A percentile compares a stretch with the other conserved stretches of the same genome.
phyloP scores from a whole-genome alignment of 305 asterid species.

The Plantago coronopus region DNA sequence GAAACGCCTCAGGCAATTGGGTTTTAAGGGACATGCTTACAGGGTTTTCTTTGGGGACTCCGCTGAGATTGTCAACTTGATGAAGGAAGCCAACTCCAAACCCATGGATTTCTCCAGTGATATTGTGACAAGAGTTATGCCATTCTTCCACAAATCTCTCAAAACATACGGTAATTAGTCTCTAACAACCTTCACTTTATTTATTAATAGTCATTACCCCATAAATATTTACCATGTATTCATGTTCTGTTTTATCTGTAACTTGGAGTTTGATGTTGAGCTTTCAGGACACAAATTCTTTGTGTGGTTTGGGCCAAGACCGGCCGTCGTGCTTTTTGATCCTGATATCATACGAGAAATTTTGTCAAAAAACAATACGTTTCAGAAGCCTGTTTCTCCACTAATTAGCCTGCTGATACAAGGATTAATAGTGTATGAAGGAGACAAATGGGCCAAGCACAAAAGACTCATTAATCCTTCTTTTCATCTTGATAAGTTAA shows the following conservation, averaged over 20 bases:
- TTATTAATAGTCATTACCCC: too few species aligned
- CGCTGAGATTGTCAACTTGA: background rate
- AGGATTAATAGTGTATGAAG: constrained; percentile 38
- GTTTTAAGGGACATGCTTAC: background rate
- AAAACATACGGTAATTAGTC: background rate
- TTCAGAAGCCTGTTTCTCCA: constrained; percentile 31
- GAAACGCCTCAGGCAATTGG: background rate
- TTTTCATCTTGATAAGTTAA: constrained; percentile 48
- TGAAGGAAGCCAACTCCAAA: background rate
- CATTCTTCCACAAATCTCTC: background rate
- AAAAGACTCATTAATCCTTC: constrained; percentile 47
- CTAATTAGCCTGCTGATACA: constrained; percentile 31
- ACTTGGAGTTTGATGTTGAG: background rate
- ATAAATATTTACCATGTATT: too few species aligned
- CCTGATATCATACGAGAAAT: constrained; percentile 45
- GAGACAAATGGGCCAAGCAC: constrained; percentile 52
- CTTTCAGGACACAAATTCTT: constrained; percentile 35
- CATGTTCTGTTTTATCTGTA: background rate
- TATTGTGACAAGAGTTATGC: constrained; percentile 1
- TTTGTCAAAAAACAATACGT: constrained; percentile 34
- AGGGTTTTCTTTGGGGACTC: background rate
- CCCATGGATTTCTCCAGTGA: constrained; percentile 4
- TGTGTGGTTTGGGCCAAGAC: constrained; percentile 47
- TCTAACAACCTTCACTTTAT: too few species aligned
- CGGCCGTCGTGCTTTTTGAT: constrained; percentile 31